Base-by-base conservation (phyloP, 306 rosid genomes). In the Urtica urens region DNA sequence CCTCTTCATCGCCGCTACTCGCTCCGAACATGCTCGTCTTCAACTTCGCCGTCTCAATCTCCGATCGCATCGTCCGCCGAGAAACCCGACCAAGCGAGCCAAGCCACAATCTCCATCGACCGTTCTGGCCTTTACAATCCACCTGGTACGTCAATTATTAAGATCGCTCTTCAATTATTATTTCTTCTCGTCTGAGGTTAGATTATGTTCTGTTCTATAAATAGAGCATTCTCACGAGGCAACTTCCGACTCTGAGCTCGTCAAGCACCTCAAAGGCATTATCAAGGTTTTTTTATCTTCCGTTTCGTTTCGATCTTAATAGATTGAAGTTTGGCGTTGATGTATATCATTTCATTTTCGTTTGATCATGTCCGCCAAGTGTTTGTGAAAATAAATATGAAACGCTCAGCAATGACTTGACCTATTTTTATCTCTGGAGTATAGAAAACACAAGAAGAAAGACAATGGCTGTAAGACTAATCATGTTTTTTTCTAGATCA, bases 201-300 rank as follows among this genome's bases (percentile, higher is more conserved):
- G 17, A 22, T 28, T 40, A 8, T 33, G 60, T 29, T 38, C 25
- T 28, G 46, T 28, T 19, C 20, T 35, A 10, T 4, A 3, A 41
- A 38, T 72, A 73, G 85, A 60, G 51, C 75, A 67, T 62, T 73
- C 77, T 19, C 78, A 70, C 44, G 73, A 41, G 47, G 68, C 75
- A 26, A 23, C 53, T 38, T 51, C 68, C 15, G 80, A 73, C 37
- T 67, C 85, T 1, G 80, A 73, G 67, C 72, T 78, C 33, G 68
- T 73, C 66, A 67, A 67, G 65, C 85, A 78, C 42, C 78, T 78
- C 62, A 78, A 77, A 14, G 76, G 71, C 40, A 77, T 77, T 37
- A 66, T 73, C 46, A 70, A 70, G 77, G 77, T 78, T 25, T 1
- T 5, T 1, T 46, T 6, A 4, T 46, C 6, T 38, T 48, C 15